Evolutionary conservation across 1,284 basidiomycete species (phyloP), one percentile per base, ranked within the genome.

Genomic region (Cystobasidium slooffiae): DNA sequence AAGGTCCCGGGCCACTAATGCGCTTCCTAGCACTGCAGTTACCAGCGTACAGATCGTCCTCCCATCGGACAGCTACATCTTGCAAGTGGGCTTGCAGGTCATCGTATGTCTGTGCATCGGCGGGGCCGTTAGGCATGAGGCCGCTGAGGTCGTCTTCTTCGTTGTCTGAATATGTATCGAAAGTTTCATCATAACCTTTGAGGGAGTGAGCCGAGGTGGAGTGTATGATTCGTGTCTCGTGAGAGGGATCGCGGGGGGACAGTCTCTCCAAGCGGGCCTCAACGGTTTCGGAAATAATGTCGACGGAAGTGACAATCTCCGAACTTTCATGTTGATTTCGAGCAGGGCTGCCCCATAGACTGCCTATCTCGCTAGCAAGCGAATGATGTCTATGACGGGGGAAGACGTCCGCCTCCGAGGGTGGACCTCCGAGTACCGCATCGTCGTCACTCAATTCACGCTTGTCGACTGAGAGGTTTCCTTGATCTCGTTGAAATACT

Each of bases 311-410:
- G 31, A 31, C 31, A 31, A 31, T 5, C 31, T 31, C 31, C 5
- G 31, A 31, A 1, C 5, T 31, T 31, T 31, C 5, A 31, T 31
- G 31, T 31, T 31, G 31, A 5, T 31, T 31, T 31, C 31, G 31
- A 31, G 31, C 3, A 49, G n/a, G n/a, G 46, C 46, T 14, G 46
- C 6, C 84, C 75, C 80, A 84, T 66, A 84, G 81, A 59, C 80
- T 82, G 7, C 84, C 84, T 3, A 90, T 83, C 79, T 90, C 89
- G 72, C 85, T 86, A 47, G 86, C 86, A 0, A 90, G 84, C 0
- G 87, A 88, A 18, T 81, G 80, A 49, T 75, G 55, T 3, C 24
- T 18, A 12, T 10, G 43, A 3, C 47, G 20, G 12, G 59, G 3
- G 16, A 55, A 20, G 14, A 47, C 61, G 18, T 49, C 41, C 37